These are phyloP conservation scores for Chloropicon primus DNA, from an alignment of 139 green algal genomes.

Conservation along the genomic window DNA sequence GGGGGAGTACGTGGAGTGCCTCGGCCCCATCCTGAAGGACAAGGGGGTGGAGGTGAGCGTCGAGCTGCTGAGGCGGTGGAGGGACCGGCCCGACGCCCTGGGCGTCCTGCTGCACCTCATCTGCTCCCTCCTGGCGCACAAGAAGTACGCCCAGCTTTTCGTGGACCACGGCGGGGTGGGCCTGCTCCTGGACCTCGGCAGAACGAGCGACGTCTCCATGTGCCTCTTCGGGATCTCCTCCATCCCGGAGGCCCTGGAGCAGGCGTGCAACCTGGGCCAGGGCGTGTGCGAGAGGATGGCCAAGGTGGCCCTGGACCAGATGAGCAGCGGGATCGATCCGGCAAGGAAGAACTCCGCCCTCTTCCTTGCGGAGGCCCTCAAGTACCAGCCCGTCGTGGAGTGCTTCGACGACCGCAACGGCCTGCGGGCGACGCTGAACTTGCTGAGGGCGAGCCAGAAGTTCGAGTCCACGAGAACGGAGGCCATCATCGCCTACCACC, in stretches of 20 bases:
- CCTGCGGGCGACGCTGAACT: constrained; percentile 28
- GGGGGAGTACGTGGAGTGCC: constrained; percentile 40
- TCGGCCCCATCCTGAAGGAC: constrained; percentile 25
- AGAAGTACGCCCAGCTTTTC: constrained; percentile 40
- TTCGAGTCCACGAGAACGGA: neutral
- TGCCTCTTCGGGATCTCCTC: constrained; percentile 25
- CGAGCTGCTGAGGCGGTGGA: constrained; percentile 15
- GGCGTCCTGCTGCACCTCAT: constrained; percentile 29
- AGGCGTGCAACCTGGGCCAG: constrained; percentile 25
- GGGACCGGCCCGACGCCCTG: constrained; percentile 5
- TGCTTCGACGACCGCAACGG: constrained; percentile 38
- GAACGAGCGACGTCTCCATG: constrained; percentile 16
- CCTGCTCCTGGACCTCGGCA: constrained; percentile 35
- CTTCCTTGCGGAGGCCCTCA: constrained; percentile 35
- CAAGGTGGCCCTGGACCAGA: constrained; percentile 20
- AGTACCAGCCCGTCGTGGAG: constrained; percentile 33
- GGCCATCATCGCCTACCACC: constrained; percentile 32
- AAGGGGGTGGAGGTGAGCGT: constrained; percentile 20
- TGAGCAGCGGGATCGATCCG: constrained; percentile 30
- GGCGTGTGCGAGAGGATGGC: constrained; percentile 15
- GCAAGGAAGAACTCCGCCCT: constrained; percentile 48
- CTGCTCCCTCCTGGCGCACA: constrained; percentile 45
- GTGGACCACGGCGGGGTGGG: constrained; percentile 44
- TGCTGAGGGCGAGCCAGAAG: constrained; percentile 14
- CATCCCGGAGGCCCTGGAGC: constrained; percentile 40